Base-by-base conservation (phyloP, 768 basidiomycete species). In the Suillus subluteus region DNA sequence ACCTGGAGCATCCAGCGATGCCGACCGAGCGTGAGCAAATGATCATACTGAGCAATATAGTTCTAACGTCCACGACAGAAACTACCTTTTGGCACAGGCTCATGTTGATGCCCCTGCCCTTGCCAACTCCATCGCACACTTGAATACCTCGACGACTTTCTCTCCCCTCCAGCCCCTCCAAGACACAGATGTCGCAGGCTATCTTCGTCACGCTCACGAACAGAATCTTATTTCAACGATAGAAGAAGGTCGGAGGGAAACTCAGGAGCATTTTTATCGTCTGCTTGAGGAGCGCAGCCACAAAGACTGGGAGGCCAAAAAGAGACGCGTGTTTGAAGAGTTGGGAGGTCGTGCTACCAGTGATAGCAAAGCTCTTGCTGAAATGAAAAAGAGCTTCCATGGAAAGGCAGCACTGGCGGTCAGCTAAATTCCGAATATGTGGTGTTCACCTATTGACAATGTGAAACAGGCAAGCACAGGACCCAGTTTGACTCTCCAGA, bases 141-240 rank as follows among this genome's bases (percentile, higher is more conserved):
- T 96, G 68, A 92, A 95, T 73, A 88, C 93, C 3, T 81, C 90
- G 1, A 82, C 91, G 5, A 96, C 94, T 0, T 97, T 96, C 76
- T 88, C 91, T 30, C 94, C 95, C 0, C 82, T 96, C n/a, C 93
- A 95, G 73, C 92, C 94, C 6, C 84, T 97, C n/a, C 91, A 92
- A 73, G 96, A 98, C 80, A 96, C 92, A 0, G 96, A 98, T 74
- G 92, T 97, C 62, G 88, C 92, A 41, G 94, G 94, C n/a, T 96
- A 93, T 75, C 87, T 97, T 30, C 91, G 94, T n/a, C 92, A 95
- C 77, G 92, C 94, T 1, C 94, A 97, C 73, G 96, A 98, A 74
- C 95, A 96, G 76, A 94, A 93, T 69, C 88, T 98, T 64, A 95
- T 97, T 66, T 93, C 93, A 2, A 94, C 96, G 1, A 96, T 98